Base-by-base conservation (phyloP, 2,329 filamentous ascomycete genomes). In the Esteya vermicola region DNA sequence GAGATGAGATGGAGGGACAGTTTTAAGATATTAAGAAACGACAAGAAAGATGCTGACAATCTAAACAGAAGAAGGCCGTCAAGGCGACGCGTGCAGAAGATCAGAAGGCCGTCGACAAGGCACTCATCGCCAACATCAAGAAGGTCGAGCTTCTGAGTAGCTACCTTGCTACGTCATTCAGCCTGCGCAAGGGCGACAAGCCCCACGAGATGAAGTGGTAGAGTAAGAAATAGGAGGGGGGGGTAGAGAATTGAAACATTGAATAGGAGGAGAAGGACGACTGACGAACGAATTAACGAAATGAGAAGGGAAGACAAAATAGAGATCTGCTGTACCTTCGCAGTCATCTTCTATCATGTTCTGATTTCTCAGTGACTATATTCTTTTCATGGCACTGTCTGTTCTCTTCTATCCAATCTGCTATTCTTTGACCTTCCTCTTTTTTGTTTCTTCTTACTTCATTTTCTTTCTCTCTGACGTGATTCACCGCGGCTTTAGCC, bases 181-280 rank as follows among this genome's bases (percentile, higher is more conserved):
- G 84, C 79, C 81, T 98, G 69, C 84, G 89, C 72, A 95, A 88
- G 76, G 91, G 91, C 62, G 89, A 98, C 78, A 88, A 89, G 81
- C 91, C 91, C 70, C 91, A 98, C 74, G 85, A 93, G 80, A 96
- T 98, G 91, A 84, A 85, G 72, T 98, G 89, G 79, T 98, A 95
- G 70, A 78, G 48, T 21, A 32, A 16, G 6, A 38, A 30, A 5
- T 13, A 38, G 31, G 14, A 30, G 14, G 16, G 9, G 5, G 7
- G 9, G 9, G 33, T 12, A 22, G 33, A 22, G 9, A 12, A 33
- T 14, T 12, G 9, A 10, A 33, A 10, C 31, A 20, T 10, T 13
- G 10, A 18, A 22, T 23, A 18, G 33, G 10, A 3, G 13, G n/a
- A 20, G 31, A 20, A 33, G 6, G 31, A 18, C n/a, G n/a, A 8